Conservation (phyloP, 2,329 filamentous ascomycete species). For the Aspergillus sojae region DNA sequence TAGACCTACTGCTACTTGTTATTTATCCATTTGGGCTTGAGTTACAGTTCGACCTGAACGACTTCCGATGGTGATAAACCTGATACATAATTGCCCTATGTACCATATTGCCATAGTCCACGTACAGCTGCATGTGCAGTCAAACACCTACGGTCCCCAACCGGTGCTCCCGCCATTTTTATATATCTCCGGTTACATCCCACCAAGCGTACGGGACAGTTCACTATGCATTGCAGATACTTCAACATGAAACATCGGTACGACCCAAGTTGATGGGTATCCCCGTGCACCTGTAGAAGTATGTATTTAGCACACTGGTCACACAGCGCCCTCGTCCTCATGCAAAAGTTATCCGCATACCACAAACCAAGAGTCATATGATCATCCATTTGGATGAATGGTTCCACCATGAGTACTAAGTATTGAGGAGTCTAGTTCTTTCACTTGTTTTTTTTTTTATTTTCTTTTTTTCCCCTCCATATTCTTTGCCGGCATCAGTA, state of each 20-base stretch:
- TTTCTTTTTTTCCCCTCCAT: background rate
- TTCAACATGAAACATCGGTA: constrained; percentile 8
- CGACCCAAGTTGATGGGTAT: background rate
- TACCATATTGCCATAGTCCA: background rate
- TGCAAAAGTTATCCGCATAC: background rate
- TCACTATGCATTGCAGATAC: constrained; percentile 5
- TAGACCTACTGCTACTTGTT: background rate
- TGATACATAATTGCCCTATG: background rate
- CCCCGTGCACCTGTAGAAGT: background rate
- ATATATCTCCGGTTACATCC: background rate
- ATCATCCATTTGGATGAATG: background rate
- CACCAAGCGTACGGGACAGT: background rate
- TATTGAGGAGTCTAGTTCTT: background rate
- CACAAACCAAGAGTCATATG: background rate
- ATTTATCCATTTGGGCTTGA: too few relatives aligned
- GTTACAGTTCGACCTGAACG: background rate
- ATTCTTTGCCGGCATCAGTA: background rate
- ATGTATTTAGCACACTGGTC: background rate
- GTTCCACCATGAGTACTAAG: background rate
- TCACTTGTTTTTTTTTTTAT: too few relatives aligned
- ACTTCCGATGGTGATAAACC: background rate
- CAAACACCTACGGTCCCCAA: background rate
- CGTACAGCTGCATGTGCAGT: background rate
- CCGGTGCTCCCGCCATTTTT: background rate
- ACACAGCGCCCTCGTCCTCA: background rate